A percentile compares a stretch with the other conserved stretches of the same genome.
phyloP scores from a whole-genome alignment of 179 eudicot species.

The Vitellaria paradoxa region DNA sequence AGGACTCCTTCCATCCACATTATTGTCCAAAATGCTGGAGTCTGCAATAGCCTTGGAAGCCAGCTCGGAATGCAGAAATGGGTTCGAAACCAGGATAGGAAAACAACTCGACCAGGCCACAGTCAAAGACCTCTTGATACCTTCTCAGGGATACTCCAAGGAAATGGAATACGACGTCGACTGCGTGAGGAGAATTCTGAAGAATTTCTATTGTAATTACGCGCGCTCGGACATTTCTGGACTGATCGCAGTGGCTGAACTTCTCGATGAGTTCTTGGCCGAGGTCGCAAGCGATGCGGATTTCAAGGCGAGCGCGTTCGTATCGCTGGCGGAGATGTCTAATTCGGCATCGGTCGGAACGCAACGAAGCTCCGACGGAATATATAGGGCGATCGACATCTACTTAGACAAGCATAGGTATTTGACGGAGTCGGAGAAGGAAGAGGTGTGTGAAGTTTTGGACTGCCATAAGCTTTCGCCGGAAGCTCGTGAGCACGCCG shows the following conservation, averaged over 20 bases:
- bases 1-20: constrained; percentile 35
- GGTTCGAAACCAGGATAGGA: constrained; percentile 58
- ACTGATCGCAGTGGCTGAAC: constrained; percentile 48
- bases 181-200: constrained; percentile 49
- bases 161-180: constrained; percentile 39
- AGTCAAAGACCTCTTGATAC: constrained; percentile 50
- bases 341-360: constrained; percentile 34
- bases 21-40: constrained; percentile 50
- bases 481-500: constrained; percentile 62
- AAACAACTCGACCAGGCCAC: constrained; percentile 49
- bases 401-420: constrained; percentile 53
- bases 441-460: constrained; percentile 48
- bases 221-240: constrained; percentile 19
- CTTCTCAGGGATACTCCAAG: constrained; percentile 42
- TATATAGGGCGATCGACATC: constrained; percentile 62
- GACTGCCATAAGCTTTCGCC: constrained; percentile 61
- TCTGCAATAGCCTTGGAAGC: constrained; percentile 36
- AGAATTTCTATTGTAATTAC: constrained; percentile 48
- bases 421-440: constrained; percentile 52
- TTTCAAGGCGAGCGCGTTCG: constrained; percentile 34
- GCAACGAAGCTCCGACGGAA: constrained; percentile 40
- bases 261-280: constrained; percentile 55
- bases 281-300: constrained; percentile 54
- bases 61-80: constrained; percentile 31
- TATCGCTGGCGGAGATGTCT: constrained; percentile 51